phyloP scores from a whole-genome alignment of 176 grass and related monocot genomes.

The Zizania latifolia region DNA sequence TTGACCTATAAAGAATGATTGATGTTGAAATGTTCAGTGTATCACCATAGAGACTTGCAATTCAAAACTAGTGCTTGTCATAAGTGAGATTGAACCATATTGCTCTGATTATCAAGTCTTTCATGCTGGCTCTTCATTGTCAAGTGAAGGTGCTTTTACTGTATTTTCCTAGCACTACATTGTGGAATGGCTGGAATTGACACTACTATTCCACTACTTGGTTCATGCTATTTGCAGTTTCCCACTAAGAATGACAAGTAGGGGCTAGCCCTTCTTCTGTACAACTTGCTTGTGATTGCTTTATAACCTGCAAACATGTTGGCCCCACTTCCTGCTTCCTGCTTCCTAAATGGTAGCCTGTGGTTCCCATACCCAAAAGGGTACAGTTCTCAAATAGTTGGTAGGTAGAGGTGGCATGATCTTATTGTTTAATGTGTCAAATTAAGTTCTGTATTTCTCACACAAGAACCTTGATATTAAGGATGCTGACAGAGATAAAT shows the following conservation, averaged over 20 bases:
- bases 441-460: slow-evolving; percentile 28
- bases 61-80: slow-evolving; percentile 34
- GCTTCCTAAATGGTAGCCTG: slow-evolving; percentile 45
- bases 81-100: slow-evolving; percentile 31
- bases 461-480: slow-evolving; percentile 14
- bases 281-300: slow-evolving; percentile 31
- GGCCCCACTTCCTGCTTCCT: slow-evolving; percentile 51
- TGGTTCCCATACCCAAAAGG: slow-evolving; percentile 34
- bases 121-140: slow-evolving; percentile 19
- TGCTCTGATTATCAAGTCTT: slow-evolving; percentile 24
- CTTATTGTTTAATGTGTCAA: not conserved
- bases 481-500: slow-evolving; percentile 10
- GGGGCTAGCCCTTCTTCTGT: slow-evolving; percentile 11
- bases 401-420: slow-evolving; percentile 17
- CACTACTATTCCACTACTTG: slow-evolving; percentile 13
- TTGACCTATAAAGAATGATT: slow-evolving; percentile 38
- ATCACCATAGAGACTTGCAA: slow-evolving; percentile 10
- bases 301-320: slow-evolving; percentile 37
- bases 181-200: slow-evolving; percentile 26
- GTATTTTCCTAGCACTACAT: slow-evolving; percentile 31
- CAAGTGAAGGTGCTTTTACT: slow-evolving; percentile 33
- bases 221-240: slow-evolving; percentile 14
- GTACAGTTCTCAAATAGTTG: not conserved
- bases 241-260: slow-evolving; percentile 40
- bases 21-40: slow-evolving; percentile 26